Percentiles rank a stretch among this genome's conserved stretches.
phyloP scores from a whole-genome alignment of 1,139 yeast species.

The Kluyveromyces sp. region DNA sequence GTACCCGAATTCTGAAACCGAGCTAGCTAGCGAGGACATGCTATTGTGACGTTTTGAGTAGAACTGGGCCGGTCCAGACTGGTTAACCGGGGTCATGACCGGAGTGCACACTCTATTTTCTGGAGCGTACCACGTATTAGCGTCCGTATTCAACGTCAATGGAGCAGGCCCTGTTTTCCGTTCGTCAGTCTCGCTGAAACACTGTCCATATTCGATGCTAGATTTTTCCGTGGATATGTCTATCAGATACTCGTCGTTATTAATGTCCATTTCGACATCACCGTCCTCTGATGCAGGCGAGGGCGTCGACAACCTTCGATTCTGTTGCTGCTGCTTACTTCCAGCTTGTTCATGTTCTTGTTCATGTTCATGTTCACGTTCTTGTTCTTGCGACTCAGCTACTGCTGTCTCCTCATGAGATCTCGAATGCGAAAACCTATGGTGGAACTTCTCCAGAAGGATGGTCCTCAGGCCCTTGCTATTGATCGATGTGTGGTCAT shows the following conservation, averaged over 20 bases:
- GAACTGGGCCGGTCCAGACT: slow-evolving; percentile 11
- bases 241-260: neutral
- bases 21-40: slow-evolving; percentile 22
- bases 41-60: slow-evolving; percentile 16
- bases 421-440: slow-evolving; percentile 11
- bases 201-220: neutral
- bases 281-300: neutral
- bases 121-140: neutral
- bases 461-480: slow-evolving; percentile 6
- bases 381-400: neutral
- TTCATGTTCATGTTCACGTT: neutral
- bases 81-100: slow-evolving; percentile 11
- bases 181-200: neutral
- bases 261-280: neutral
- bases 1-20: slow-evolving; percentile 19
- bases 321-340: neutral
- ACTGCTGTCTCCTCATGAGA: neutral
- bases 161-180: neutral
- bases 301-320: neutral
- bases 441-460: slow-evolving; percentile 17
- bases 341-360: neutral
- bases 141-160: slow-evolving; percentile 1
- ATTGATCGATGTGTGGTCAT: slow-evolving; percentile 1
- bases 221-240: neutral
- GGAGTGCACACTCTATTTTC: slow-evolving; percentile 9